phyloP scores from a whole-genome alignment of 2,329 filamentous ascomycete genomes.

The Aspergillus fumigatiaffinis region DNA sequence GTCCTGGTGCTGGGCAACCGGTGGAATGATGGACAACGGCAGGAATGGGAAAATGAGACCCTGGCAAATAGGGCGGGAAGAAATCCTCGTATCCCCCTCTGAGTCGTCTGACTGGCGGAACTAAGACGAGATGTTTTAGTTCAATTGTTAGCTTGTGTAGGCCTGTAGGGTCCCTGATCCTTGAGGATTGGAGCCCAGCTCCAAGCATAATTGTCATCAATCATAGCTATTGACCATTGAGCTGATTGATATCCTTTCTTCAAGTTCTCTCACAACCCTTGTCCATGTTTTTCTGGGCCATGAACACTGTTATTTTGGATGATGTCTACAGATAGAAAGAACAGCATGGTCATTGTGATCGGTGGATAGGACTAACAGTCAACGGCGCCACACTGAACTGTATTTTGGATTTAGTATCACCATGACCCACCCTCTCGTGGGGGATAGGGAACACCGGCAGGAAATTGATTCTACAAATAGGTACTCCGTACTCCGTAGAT shows the following conservation, averaged over 20 bases:
- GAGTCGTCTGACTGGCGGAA: not conserved
- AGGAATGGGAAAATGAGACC: not conserved
- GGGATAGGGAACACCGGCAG: not conserved
- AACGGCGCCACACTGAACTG: constrained; percentile 7
- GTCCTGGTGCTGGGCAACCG: not conserved
- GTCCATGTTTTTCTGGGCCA: not conserved
- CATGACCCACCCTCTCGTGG: not conserved
- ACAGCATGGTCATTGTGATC: not conserved
- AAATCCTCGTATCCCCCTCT: not conserved
- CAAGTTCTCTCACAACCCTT: not conserved
- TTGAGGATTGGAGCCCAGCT: not conserved
- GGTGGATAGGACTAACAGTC: constrained; percentile 1
- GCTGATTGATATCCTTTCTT: not conserved
- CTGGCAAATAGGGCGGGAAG: not conserved
- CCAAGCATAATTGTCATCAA: no score
- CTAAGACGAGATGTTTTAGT: not conserved
- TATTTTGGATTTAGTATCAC: not conserved
- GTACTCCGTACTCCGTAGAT: no score
- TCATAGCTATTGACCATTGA: no score
- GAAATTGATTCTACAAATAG: no score
- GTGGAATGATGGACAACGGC: not conserved
- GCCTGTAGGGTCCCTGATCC: not conserved
- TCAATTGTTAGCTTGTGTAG: not conserved
- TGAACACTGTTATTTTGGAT: not conserved
- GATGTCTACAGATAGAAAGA: not conserved